Base-by-base conservation (phyloP, 2,329 filamentous ascomycete genomes). In the Fusarium concolor region DNA sequence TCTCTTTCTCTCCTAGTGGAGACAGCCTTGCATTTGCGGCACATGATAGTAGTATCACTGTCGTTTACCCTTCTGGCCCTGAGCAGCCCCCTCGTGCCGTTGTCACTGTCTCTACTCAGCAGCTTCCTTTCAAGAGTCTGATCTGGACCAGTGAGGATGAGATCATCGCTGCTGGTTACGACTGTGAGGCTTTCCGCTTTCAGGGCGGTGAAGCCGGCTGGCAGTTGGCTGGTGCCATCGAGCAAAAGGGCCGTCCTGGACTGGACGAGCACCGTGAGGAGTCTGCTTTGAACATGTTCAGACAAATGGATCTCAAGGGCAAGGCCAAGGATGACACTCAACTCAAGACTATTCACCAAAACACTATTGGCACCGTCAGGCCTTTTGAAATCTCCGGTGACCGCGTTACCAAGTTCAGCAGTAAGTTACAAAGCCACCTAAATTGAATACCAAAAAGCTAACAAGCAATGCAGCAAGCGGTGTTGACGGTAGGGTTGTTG, bases 281-380 rank as follows among this genome's bases (percentile, higher is more conserved):
- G 79, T 96, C 92, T 69, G 96, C 96, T 24, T 84, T 97, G 78
- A 97, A 98, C 81, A 97, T 98, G 93, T 99, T 99, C 83, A 89
- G 90, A 75, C 94, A 97, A 83, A 98, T 99, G 96, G 96, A 99
- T 80, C 86, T 99, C 70, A 97, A 96, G 86, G 96, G 96, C 66
- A 97, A 97, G 81, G 84, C 86, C 56, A 93, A 93, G 77, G 94
- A 97, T 75, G 94, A 98, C 78, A 97, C 94, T 6, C 92, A 97
- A 82, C 85, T 99, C 72, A 96, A 93, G 82, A 98, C 96, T 12
- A 89, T 96, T 45, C 96, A 99, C 81, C 96, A 99, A 79, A 99
- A 99, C 82, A 97, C 94, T 26, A 92, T 99, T 76, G 93, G 88
- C 76, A 97, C 90, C 3, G 84, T 99, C 50, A 88, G 96, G 42